Evolutionary conservation across 768 basidiomycete genomes (phyloP).

Genomic region (Lentinula lateritia): DNA sequence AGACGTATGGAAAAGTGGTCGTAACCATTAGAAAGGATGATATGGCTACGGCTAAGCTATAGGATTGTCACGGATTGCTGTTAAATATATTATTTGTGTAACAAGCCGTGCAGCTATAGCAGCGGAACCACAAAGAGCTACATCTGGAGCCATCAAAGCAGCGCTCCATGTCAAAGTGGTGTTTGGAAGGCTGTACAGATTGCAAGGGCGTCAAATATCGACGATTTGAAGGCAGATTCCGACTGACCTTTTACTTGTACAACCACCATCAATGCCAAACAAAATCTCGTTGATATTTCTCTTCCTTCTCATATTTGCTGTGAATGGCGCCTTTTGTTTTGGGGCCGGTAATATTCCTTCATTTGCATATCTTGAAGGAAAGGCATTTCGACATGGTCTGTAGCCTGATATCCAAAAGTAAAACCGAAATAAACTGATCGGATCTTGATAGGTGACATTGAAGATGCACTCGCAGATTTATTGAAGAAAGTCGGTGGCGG

Average conservation of each 20-base stretch:
- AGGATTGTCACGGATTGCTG: background rate
- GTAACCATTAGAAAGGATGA: slow-evolving; percentile 55
- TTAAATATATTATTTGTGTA: background rate
- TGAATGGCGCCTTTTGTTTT: slow-evolving; percentile 68
- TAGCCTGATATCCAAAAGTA: background rate
- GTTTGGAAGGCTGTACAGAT: background rate
- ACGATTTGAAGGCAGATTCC: background rate
- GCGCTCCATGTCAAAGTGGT: too few species aligned
- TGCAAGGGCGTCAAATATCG: background rate
- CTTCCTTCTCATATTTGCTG: slow-evolving; percentile 42
- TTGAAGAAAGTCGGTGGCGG: slow-evolving; percentile 52
- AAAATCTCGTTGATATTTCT: slow-evolving; percentile 37
- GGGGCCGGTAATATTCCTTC: slow-evolving; percentile 87
- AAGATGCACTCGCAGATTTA: slow-evolving; percentile 61
- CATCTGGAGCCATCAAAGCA: too few species aligned
- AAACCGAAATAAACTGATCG: background rate
- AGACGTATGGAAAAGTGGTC: slow-evolving; percentile 92
- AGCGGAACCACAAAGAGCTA: background rate
- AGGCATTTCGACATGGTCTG: slow-evolving; percentile 75
- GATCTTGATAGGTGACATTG: background rate
- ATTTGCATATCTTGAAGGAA: slow-evolving; percentile 83
- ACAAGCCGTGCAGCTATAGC: background rate
- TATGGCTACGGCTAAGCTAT: background rate
- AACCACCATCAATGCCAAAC: slow-evolving; percentile 23
- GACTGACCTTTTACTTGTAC: background rate